Evolutionary conservation across 192 early-diverging fungal genomes (phyloP).

Genomic region (Linnemannia schmuckeri): DNA sequence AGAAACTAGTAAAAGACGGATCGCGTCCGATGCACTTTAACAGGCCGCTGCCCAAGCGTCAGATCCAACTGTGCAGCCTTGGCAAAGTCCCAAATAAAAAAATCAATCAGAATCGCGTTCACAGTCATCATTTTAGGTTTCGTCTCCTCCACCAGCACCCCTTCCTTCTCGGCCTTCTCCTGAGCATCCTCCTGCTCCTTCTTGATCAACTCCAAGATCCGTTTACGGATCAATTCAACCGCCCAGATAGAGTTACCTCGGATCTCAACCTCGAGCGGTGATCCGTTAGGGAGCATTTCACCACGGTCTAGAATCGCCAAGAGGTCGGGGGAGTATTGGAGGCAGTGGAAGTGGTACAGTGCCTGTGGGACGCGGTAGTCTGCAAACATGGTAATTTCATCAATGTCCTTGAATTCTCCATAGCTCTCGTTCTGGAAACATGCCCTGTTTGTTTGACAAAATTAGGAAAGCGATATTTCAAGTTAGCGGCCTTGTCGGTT

Average conservation of each 20-base stretch:
- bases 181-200: constrained; percentile 46
- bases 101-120: constrained; percentile 88
- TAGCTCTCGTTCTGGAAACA: constrained; percentile 79
- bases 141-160: background rate
- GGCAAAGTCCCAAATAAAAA: constrained; percentile 91
- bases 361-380: constrained; percentile 88
- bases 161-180: constrained; percentile 2
- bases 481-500: background rate
- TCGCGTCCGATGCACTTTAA: constrained; percentile 53
- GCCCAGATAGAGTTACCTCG: constrained; percentile 81
- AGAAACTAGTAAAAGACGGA: constrained; percentile 42
- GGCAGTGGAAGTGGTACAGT: constrained; percentile 74
- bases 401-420: constrained; percentile 81
- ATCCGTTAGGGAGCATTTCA: constrained; percentile 68
- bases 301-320: constrained; percentile 54
- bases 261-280: constrained; percentile 82
- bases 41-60: constrained; percentile 49
- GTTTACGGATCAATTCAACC: constrained; percentile 72
- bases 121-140: constrained; percentile 52
- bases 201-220: constrained; percentile 54
- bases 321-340: constrained; percentile 77
- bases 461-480: background rate
- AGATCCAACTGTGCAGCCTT: constrained; percentile 73
- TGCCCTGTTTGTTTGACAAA: constrained; percentile 60
- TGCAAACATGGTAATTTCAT: constrained; percentile 90